Evolutionary conservation across 2,329 filamentous ascomycete genomes (phyloP), one percentile per base, ranked within the genome.

Genomic region (Neofusicoccum sp.): DNA sequence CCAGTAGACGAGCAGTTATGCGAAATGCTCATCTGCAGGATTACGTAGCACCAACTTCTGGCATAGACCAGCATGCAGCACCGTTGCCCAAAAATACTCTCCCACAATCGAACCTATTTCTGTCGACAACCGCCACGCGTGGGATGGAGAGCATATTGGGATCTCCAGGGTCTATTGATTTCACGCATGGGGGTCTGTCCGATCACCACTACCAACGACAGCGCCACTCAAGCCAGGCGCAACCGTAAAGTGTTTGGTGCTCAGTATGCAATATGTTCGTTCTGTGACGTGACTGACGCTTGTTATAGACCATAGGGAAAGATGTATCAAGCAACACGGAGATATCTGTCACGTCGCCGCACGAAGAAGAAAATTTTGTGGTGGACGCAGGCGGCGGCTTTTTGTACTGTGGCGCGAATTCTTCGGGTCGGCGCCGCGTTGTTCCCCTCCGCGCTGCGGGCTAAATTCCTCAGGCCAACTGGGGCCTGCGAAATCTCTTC

Each of bases 281-380:
- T 82, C 90, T 93, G 85, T 84, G 88, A 87, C 88, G 86, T 84
- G 86, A 89, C 85, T 87, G 90, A 93, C 90, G 88, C 89, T 87
- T 87, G 79, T 29, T 34, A 49, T 76, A 79, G 54, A 63, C 45
- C 62, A 58, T 49, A 28, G 62, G 8, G 14, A 54, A 33, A n/a
- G 56, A 60, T 52, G 79, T 88, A 83, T 83, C 85, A 88, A 90
- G 89, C 89, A 93, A 93, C 89, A 91, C 87, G 89, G 89, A 47
- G 86, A 85, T 85, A 85, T 81, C 79, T 80, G 85, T 88, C 83
- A 86, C 88, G 87, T 71, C 87, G 89, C 90, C 89, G 89, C 90
- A 93, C 89, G 83, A 91, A 84, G 87, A 85, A 84, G 80, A 80
- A 83, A 85, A 86, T 79, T 74, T 48, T 29, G 12, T 2, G 61